A percentile compares a stretch with the other conserved stretches of the same genome.
phyloP scores from a whole-genome alignment of 306 rosid genomes.

The Pyrus bretschneideri region DNA sequence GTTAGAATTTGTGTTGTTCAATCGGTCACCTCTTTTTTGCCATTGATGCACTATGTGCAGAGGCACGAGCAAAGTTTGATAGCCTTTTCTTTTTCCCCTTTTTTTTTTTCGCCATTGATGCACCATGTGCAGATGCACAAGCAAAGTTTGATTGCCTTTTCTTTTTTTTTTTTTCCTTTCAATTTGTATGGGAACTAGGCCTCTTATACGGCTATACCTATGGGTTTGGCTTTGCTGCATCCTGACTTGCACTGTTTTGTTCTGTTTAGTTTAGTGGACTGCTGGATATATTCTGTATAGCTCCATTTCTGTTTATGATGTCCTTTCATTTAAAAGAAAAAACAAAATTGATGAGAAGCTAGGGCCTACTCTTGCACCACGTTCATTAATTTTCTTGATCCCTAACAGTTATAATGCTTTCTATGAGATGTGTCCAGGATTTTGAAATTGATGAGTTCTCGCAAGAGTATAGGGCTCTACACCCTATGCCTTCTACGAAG shows the following conservation, averaged over 20 bases:
- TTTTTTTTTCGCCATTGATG: neutral
- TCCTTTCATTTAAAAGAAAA: neutral
- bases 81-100: no score
- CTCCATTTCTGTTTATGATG: neutral
- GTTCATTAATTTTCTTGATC: neutral
- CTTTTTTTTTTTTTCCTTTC: neutral
- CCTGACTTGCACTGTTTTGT: neutral
- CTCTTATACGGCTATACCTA: neutral
- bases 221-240: neutral
- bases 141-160: neutral
- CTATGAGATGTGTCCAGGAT: constrained; percentile 43
- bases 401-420: neutral
- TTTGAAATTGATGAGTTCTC: constrained; percentile 66
- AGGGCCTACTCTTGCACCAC: neutral
- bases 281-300: neutral
- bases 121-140: neutral
- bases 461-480: constrained; percentile 65
- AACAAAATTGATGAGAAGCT: neutral
- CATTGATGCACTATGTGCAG: neutral
- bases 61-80: neutral
- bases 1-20: neutral
- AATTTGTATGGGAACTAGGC: neutral
- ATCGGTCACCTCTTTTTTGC: neutral
- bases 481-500: constrained; percentile 76
- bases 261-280: neutral